Evolutionary conservation across 1,284 basidiomycete species (phyloP), one percentile per base, ranked within the genome.

Genomic region (Omphalotus olearius): DNA sequence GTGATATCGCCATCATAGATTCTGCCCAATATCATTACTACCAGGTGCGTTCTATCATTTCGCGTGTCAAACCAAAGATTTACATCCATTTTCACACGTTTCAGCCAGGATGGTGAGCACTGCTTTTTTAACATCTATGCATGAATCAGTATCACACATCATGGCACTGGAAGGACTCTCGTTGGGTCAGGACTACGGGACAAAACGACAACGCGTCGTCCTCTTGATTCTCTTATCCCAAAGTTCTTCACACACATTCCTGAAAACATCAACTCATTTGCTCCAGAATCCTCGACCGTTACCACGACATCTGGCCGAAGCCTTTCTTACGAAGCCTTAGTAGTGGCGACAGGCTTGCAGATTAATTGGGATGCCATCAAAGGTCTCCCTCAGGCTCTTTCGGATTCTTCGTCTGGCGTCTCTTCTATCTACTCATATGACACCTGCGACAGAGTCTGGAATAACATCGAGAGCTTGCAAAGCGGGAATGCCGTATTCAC

Each of bases 381-480:
- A 59, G 94, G 94, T 6, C 75, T 99, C 7, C 68, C 81, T 18
- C 76, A 82, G 57, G 96, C 93, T 0, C 78, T 99, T 20, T 74
- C 76, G 25, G 84, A 95, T 66, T 78, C 89, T 11, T 67, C 71
- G 2, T 88, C 87, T 4, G 88, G 88, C n/a, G 93, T 98, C 37
- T 89, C 91, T 4, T 88, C 88, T n/a, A 97, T 97, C 58, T 98
- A 98, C 74, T 89, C 86, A 0, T 91, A 89, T 66, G 80, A 89
- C 49, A 89, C 89, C 10, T 91, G 85, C 62, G 91, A 96, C 69
- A 94, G 93, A 70, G 82, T 83, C 3, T 95, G 91, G 91, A 70
- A 75, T 46, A 82, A 93, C 60, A 84, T 96, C 45, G 81, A 91
- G 54, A 74, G 77, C 7, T 78, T 95, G 57, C 80, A 86, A 47